Evolutionary conservation across 352 stramenopile species (phyloP), one percentile per base, ranked within the genome.

Genomic region (Peronospora tabacina): DNA sequence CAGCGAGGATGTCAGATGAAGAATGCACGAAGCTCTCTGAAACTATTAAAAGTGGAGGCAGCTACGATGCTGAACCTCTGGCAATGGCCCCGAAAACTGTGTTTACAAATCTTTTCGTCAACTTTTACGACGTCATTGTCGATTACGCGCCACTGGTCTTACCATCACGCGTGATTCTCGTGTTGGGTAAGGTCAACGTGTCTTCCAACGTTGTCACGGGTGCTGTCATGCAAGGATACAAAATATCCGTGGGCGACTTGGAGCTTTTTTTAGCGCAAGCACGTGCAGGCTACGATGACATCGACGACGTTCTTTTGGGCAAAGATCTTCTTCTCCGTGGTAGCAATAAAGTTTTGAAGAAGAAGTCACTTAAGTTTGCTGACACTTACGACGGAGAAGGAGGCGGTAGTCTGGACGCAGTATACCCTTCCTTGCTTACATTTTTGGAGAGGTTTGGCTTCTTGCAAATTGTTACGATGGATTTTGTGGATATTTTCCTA

Each of bases 91-190:
- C 71, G 3, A 92, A 91, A 52, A 90, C 81, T 6, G 71, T 92
- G 5, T 94, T 94, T 47, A 94, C 83, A 8, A 94, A 94, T 60
- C 69, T 94, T 0, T 87, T 87, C 32, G 70, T 94, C 22, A 89
- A 89, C 39, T 80, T 90, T 12, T 93, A 92, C 50, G 75, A 94
- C 44, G 74, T 73, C 15, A 51, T 90, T 7, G 55, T 91, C 5
- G 83, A 94, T 55, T 94, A 94, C 39, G 68, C 81, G 9, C 83
- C 83, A 26, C 55, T 65, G 13, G 70, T 61, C 5, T 44, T 90
- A 36, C 60, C 63, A 7, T 90, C 80, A 15, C 70, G 80, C n/a
- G 52, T 84, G 7, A 85, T 94, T 34, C 40, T 94, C 24, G 63
- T 89, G 33, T 54, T 93, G 7, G 82, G 82, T 4, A 88, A 80